Evolutionary conservation across 306 rosid genomes (phyloP), one percentile per base, ranked within the genome.

Genomic region (Prunus davidiana): DNA sequence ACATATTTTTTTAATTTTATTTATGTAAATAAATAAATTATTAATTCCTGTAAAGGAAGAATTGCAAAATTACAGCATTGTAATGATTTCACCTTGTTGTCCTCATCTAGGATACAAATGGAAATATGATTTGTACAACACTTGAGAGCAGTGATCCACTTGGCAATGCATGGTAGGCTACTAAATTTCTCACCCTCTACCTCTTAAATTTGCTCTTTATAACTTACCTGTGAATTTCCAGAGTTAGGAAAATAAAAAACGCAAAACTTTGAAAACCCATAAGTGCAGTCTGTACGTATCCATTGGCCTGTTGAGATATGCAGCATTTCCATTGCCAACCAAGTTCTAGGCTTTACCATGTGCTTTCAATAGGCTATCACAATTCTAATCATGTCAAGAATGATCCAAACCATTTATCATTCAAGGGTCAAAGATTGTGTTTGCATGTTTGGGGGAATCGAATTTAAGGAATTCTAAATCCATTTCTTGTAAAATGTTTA

Each of bases 131-230:
- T 4, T 41, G 56, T 7, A 41, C 76, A 58, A 45, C 27, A 41
- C 76, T 34, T 6, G 65, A 60, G 45, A 60, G 57, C 76, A 41
- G 43, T 8, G 49, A 6, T 1, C 41, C 41, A 34, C 41, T 18
- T 72, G 38, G 55, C 41, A 25, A 56, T 34, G 64, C 51, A 56
- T 57, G 24, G 64, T 55, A 71, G 64, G 64, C 30, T 71, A n/a
- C 20, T 41, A 20, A 58, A 2, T 6, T 38, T 25, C 34, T 41
- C 67, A 22, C 28, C 30, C 46, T 7, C 25, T 38, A 8, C 43
- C 43, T 28, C 67, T 57, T 58, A 22, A 15, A 57, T 58, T 43
- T 24, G 43, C 25, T 41, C 10, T 45, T 43, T 20, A 41, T 57
- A 57, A 9, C 19, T 41, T 18, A 34, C 24, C 50, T 56, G 66